A percentile compares a stretch with the other conserved stretches of the same genome.
Conservation (phyloP, 2,329 filamentous ascomycete genomes). For the Hypomyces rosellus region DNA sequence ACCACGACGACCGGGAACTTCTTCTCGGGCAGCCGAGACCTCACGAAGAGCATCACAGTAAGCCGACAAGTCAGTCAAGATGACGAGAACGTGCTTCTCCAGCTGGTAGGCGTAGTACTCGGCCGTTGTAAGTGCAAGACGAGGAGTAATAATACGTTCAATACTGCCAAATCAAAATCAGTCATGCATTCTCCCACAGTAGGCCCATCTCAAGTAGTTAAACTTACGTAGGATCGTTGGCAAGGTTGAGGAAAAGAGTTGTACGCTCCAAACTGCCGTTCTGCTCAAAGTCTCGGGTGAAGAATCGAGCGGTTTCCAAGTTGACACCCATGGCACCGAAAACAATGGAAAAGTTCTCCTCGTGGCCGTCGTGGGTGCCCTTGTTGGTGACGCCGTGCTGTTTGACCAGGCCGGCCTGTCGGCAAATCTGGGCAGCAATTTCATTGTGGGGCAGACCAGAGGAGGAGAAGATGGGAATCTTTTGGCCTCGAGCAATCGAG, state of each 20-base stretch:
- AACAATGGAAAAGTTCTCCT: constrained; percentile 99
- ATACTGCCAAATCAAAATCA: constrained; percentile 52
- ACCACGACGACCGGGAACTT: constrained; percentile 97
- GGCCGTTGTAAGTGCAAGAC: constrained; percentile 93
- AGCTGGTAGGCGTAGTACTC: constrained; percentile 99
- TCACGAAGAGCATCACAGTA: constrained; percentile 99
- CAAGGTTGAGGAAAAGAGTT: constrained; percentile 97
- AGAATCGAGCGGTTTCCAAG: constrained; percentile 97
- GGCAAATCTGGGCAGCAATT: constrained; percentile 97
- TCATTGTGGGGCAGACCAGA: constrained; percentile 98
- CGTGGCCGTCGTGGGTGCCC: constrained; percentile 90
- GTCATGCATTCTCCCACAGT: not conserved
- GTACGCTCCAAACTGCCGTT: constrained; percentile 97
- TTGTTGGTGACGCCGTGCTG: constrained; percentile 75
- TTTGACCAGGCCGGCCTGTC: constrained; percentile 89
- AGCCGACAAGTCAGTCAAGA: constrained; percentile 93
- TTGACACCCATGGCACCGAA: constrained; percentile 99
- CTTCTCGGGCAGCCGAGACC: constrained; percentile 94
- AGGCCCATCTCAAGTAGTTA: constrained; percentile 2
- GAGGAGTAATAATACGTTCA: constrained; percentile 98
- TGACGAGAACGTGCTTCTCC: constrained; percentile 98
- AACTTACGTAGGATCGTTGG: constrained; percentile 92
- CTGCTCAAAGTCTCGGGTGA: constrained; percentile 97
- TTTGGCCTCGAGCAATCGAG: constrained; percentile 95
- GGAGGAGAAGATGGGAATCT: constrained; percentile 99